Base-by-base conservation (phyloP, 352 stramenopile species). In the Phytophthora citrophthora region DNA sequence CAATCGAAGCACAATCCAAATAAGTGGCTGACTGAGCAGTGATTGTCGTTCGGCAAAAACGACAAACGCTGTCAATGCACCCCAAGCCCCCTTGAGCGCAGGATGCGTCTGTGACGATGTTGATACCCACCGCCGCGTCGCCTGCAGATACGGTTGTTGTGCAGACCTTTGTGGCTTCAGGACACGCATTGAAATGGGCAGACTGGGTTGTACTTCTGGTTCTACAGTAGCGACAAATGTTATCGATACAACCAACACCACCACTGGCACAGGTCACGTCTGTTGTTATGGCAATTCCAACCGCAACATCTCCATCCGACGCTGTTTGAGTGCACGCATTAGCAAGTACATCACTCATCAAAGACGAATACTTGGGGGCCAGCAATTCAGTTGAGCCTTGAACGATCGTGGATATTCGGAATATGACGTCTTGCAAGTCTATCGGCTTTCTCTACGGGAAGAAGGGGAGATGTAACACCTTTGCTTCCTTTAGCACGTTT, bases 241-340 rank as follows among this genome's bases (percentile, higher is more conserved):
- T 39, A 13, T 60, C 36, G 10, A 72, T 44, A 29, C 64, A 74
- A 11, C 60, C 65, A 45, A 36, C 45, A 2, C 60, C 65, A n/a
- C 65, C 65, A 34, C 15, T 55, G 7, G 51, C 45, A 38, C 64
- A 72, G 15, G 26, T 59, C 1, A 39, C 26, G 29, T 72, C 64
- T 2, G 64, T 59, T 7, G 75, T 53, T 38, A 74, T 65, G 4
- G 55, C 57, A 23, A 83, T 68, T 10, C 74, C 74, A 27, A 74
- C 64, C 0, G 60, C 55, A 23, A 39, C 57, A 20, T 72, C 64
- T 1, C 63, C 58, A 9, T 16, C 16, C 3, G 63, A 67, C n/a
- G 67, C 49, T 5, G 41, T 46, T 31, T 54, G 58, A 5, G 41
- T 46, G 44, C 70, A 77, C 3, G 23, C 13, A 4, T 20, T 59